Conservation (phyloP, 306 rosid species). For the Rosa persica region DNA sequence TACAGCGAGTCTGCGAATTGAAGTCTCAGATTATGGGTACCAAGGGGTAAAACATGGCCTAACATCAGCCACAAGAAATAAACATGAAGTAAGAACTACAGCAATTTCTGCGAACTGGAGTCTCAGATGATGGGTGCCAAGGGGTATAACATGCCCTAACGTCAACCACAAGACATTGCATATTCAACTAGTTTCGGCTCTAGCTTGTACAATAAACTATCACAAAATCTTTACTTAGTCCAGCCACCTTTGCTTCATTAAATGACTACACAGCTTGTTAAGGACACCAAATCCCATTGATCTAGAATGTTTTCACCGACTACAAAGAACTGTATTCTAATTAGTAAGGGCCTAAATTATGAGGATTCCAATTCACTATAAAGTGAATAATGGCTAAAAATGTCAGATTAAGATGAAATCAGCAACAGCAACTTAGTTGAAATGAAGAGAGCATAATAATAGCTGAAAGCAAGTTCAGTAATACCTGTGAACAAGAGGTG, state of each 20-base stretch:
- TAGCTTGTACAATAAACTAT: not conserved
- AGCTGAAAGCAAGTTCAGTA: conserved; percentile 12
- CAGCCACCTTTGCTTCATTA: not conserved
- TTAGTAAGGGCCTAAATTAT: not conserved
- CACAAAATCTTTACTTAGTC: not conserved
- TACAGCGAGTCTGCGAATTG: not conserved
- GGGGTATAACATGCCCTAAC: not conserved
- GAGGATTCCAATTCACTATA: not conserved
- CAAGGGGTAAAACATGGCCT: not conserved
- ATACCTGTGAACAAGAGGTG: conserved; percentile 94
- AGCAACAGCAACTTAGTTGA: not conserved
- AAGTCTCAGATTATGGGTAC: not conserved
- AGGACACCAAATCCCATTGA: conserved; percentile 1
- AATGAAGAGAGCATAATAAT: conserved; percentile 15
- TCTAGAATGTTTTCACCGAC: not conserved
- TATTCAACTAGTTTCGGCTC: not conserved
- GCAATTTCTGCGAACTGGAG: not conserved
- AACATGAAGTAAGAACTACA: not conserved
- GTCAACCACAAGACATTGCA: not conserved
- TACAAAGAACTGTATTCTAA: not conserved
- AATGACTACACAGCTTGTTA: not conserved
- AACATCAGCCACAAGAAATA: not conserved
- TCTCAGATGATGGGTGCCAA: not conserved
- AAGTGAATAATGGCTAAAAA: not conserved
- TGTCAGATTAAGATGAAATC: not conserved